A percentile compares a stretch with the other conserved stretches of the same genome.
Evolutionary conservation across 2,329 filamentous ascomycete genomes (phyloP).

Genomic region (Drechslerella coelobrocha): DNA sequence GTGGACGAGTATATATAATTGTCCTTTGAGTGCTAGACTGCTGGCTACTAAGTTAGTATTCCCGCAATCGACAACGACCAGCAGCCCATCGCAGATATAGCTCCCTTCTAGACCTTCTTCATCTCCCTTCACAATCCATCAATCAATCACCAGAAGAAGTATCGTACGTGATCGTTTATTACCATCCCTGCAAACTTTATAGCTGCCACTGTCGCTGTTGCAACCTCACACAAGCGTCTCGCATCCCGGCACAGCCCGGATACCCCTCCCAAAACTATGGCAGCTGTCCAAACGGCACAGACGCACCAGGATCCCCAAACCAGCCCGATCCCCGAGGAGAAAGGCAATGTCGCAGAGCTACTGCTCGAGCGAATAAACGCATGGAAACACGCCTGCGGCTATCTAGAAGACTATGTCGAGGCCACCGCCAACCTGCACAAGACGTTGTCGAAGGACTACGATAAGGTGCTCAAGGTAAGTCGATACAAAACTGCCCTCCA

Average conservation of each 20-base stretch:
- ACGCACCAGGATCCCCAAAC: slow-evolving; percentile 29
- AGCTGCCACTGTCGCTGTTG: not conserved
- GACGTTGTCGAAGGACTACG: slow-evolving; percentile 88
- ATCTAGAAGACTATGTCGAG: slow-evolving; percentile 87
- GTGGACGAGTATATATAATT: not conserved
- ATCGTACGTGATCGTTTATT: too few species aligned
- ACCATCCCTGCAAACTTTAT: not conserved
- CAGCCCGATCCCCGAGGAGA: slow-evolving; percentile 53
- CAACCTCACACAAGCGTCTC: slow-evolving; percentile 17
- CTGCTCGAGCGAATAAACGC: slow-evolving; percentile 87
- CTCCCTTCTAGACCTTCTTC: too few species aligned
- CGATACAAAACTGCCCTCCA: not conserved
- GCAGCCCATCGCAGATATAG: too few species aligned
- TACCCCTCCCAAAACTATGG: slow-evolving; percentile 26
- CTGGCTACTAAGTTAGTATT: too few species aligned
- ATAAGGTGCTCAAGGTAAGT: slow-evolving; percentile 83
- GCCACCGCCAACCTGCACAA: slow-evolving; percentile 86
- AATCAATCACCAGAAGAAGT: too few species aligned
- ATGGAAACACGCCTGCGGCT: slow-evolving; percentile 92
- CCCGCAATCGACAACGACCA: too few species aligned
- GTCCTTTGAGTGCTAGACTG: too few species aligned
- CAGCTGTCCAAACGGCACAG: slow-evolving; percentile 22
- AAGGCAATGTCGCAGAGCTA: slow-evolving; percentile 66
- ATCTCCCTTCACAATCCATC: too few species aligned
- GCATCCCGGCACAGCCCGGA: slow-evolving; percentile 13